Conservation (phyloP, 306 rosid genomes). For the Sphenostylis stenocarpa region DNA sequence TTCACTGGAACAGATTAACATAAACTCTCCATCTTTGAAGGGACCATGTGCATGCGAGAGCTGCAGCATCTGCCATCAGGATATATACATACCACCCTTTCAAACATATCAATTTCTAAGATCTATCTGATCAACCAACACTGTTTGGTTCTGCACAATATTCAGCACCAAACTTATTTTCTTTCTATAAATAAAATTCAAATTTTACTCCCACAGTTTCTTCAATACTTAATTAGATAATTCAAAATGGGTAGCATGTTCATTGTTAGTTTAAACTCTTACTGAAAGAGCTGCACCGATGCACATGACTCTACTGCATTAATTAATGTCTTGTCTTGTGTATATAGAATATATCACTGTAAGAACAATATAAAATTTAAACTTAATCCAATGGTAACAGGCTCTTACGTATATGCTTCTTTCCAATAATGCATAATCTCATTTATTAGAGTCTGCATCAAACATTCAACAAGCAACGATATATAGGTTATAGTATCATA, state of each 20-base stretch:
- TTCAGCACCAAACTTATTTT: background rate
- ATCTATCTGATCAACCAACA: background rate
- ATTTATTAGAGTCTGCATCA: background rate
- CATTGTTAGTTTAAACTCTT: background rate
- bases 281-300: background rate
- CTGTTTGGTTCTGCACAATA: background rate
- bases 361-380: background rate
- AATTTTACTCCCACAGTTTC: background rate
- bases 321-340: background rate
- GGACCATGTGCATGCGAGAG: slow-evolving; percentile 20
- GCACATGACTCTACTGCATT: slow-evolving; percentile 3
- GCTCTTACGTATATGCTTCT: background rate
- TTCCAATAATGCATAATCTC: background rate
- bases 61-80: slow-evolving; percentile 6
- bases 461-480: background rate
- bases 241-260: background rate
- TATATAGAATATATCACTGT: background rate
- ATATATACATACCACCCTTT: background rate
- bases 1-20: background rate
- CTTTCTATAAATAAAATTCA: background rate
- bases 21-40: background rate
- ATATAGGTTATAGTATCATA: too few relatives aligned
- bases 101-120: slow-evolving; percentile 3
- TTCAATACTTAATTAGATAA: background rate
- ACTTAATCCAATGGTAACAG: background rate